Conservation (phyloP, 257 asterid species). For the Gardenia jasminoides region DNA sequence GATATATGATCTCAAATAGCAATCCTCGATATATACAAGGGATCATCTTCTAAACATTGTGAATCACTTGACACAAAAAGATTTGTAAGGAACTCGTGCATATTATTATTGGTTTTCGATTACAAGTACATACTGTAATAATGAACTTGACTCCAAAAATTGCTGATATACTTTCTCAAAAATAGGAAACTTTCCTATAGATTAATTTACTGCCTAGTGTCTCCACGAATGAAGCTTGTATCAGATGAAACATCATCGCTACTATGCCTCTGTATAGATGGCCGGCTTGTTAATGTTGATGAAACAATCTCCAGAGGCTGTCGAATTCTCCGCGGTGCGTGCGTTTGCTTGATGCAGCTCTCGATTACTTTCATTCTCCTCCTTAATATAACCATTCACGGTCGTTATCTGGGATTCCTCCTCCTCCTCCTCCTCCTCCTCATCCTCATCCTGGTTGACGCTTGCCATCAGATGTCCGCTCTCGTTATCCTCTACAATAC, state of each 20-base stretch:
- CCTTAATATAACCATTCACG: not conserved
- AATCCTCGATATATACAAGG: not conserved
- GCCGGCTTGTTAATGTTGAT: not conserved
- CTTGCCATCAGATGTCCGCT: not conserved
- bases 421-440: not conserved
- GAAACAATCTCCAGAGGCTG: not conserved
- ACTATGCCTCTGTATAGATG: not conserved
- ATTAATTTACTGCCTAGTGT: no score
- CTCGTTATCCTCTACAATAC: not conserved
- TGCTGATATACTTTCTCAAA: not conserved
- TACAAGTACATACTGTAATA: no score
- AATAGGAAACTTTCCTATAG: not conserved
- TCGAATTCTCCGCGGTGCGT: not conserved
- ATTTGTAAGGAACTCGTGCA: not conserved
- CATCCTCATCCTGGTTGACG: not conserved
- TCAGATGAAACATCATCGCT: not conserved
- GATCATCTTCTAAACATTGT: not conserved
- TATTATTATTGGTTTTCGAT: no score
- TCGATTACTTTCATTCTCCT: not conserved
- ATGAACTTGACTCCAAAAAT: no score
- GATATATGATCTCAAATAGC: not conserved
- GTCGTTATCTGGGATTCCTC: not conserved
- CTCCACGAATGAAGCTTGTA: not conserved
- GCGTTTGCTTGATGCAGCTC: not conserved
- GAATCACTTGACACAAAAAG: not conserved